Conservation (phyloP, 768 basidiomycete genomes). For the Tulasnella sp. region DNA sequence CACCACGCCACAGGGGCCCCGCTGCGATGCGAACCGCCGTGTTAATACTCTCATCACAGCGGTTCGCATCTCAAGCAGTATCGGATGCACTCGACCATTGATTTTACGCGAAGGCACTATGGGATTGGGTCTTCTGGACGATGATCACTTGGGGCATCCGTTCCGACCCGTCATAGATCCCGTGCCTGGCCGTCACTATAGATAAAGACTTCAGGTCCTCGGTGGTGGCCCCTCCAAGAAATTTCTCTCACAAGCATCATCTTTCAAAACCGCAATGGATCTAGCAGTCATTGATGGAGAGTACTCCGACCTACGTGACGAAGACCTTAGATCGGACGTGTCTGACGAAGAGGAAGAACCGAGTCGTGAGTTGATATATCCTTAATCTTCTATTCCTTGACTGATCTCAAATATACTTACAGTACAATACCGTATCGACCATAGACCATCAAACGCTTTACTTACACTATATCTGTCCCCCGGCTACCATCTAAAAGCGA, state of each 20-base stretch:
- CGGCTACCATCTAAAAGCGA: constrained; percentile 30
- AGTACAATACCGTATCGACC: constrained; percentile 28
- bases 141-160: background rate
- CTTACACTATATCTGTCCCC: constrained; percentile 30
- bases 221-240: background rate
- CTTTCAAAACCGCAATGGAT: background rate
- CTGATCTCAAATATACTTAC: background rate
- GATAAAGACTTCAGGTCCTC: background rate
- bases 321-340: background rate
- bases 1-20: background rate
- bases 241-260: background rate
- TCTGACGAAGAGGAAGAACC: background rate
- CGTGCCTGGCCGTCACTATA: background rate
- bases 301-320: background rate
- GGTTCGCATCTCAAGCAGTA: background rate
- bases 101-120: background rate
- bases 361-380: background rate
- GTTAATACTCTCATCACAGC: background rate
- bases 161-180: background rate
- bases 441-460: constrained; percentile 33
- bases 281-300: background rate
- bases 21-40: background rate
- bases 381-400: background rate
- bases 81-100: background rate
- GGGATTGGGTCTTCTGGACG: background rate